Percentiles rank a stretch among this genome's conserved stretches.
Evolutionary conservation across 371 early-diverging fungal genomes (phyloP).

Genomic region (Mortierella sp.): DNA sequence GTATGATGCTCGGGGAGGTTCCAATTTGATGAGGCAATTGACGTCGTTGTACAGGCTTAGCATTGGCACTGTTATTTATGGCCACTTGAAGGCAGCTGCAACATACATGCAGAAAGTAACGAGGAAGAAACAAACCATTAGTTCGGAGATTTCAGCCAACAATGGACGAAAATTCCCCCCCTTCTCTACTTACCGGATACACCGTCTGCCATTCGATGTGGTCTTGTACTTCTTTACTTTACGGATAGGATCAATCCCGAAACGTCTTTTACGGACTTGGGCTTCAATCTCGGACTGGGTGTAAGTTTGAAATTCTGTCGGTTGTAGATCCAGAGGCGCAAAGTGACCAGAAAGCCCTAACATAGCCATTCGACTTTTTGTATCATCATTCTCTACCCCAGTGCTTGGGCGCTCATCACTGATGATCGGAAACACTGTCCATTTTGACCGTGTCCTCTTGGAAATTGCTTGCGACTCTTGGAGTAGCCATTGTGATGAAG

Average conservation of each 20-base stretch:
- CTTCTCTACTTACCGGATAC: constrained; percentile 35
- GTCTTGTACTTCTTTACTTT: constrained; percentile 55
- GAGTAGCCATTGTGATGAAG: constrained; percentile 35
- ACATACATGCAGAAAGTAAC: neutral
- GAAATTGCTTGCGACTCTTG: constrained; percentile 31
- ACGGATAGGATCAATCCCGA: constrained; percentile 45
- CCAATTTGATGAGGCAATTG: constrained; percentile 21
- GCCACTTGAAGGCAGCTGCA: constrained; percentile 40
- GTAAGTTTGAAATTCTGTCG: neutral
- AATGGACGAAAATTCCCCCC: too few relatives aligned
- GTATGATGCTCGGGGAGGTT: constrained; percentile 20
- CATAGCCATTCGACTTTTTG: constrained; percentile 12
- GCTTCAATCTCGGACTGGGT: constrained; percentile 43
- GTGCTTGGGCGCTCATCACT: constrained; percentile 22
- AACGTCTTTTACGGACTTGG: constrained; percentile 50
- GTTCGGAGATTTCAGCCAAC: too few relatives aligned
- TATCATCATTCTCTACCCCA: neutral
- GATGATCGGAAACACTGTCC: constrained; percentile 47
- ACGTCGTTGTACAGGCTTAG: constrained; percentile 2
- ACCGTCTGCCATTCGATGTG: constrained; percentile 35
- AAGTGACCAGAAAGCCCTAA: constrained; percentile 24
- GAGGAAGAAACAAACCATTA: too few relatives aligned
- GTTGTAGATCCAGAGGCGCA: constrained; percentile 19
- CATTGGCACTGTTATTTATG: constrained; percentile 21
- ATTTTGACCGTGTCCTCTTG: constrained; percentile 32